Conservation (phyloP, 2,329 filamentous ascomycete genomes). For the Penicillium sp. region DNA sequence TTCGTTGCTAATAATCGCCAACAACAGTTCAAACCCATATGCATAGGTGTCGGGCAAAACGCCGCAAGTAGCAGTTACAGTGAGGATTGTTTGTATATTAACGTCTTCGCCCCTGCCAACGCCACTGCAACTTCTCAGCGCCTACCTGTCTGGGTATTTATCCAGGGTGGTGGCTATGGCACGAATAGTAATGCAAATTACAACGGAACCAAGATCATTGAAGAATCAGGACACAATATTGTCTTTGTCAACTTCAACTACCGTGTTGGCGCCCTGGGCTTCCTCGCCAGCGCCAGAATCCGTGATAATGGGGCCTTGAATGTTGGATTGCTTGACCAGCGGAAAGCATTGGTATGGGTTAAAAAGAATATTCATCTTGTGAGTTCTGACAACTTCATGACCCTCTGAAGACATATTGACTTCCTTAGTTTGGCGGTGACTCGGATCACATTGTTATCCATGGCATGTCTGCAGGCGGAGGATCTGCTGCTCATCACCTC, state of each 20-base stretch:
- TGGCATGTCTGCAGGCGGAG: slow-evolving; percentile 64
- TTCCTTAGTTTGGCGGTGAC: slow-evolving; percentile 59
- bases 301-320: slow-evolving; percentile 62
- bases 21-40: slow-evolving; percentile 47
- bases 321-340: slow-evolving; percentile 66
- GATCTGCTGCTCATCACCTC: slow-evolving; percentile 58
- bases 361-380: slow-evolving; percentile 56
- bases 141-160: slow-evolving; percentile 64
- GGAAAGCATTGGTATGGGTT: slow-evolving; percentile 63
- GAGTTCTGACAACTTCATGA: background rate
- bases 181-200: slow-evolving; percentile 54
- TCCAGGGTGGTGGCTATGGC: slow-evolving; percentile 63
- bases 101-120: slow-evolving; percentile 32
- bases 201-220: slow-evolving; percentile 62
- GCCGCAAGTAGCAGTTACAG: slow-evolving; percentile 33
- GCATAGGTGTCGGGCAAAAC: slow-evolving; percentile 68
- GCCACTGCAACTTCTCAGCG: slow-evolving; percentile 26
- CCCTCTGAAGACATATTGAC: background rate
- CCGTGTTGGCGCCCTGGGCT: slow-evolving; percentile 65
- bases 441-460: slow-evolving; percentile 62
- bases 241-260: slow-evolving; percentile 69
- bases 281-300: slow-evolving; percentile 62
- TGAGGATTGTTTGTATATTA: slow-evolving; percentile 35
- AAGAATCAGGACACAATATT: slow-evolving; percentile 59
- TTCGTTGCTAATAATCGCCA: background rate